phyloP scores from a whole-genome alignment of 1,139 yeast species.

The Kluyveromyces marxianus region DNA sequence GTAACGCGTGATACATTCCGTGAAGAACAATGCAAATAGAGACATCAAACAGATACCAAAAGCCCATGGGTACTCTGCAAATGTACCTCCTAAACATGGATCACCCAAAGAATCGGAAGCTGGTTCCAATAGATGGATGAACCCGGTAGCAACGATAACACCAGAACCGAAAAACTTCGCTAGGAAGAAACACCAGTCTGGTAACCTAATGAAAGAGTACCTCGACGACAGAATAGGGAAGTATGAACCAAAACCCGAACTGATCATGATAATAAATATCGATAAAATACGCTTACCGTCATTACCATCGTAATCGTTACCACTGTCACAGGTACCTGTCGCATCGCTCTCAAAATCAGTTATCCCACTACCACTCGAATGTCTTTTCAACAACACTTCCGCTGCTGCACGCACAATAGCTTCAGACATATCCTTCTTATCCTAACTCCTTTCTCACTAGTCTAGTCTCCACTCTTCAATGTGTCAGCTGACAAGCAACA shows the following conservation, averaged over 20 bases:
- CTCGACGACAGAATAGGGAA: slow-evolving; percentile 54
- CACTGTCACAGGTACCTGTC: slow-evolving; percentile 12
- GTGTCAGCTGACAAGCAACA: background rate
- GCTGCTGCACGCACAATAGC: slow-evolving; percentile 1
- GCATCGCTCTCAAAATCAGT: slow-evolving; percentile 12
- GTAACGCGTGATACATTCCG: slow-evolving; percentile 42
- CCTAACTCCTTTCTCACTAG: background rate
- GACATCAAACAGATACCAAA: slow-evolving; percentile 55
- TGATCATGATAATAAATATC: slow-evolving; percentile 50
- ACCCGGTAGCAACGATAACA: slow-evolving; percentile 83
- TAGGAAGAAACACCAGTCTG: slow-evolving; percentile 52
- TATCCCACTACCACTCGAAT: background rate
- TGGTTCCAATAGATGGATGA: slow-evolving; percentile 76
- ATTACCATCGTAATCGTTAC: slow-evolving; percentile 33
- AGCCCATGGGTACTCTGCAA: slow-evolving; percentile 56
- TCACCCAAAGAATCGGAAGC: slow-evolving; percentile 51
- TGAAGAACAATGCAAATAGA: slow-evolving; percentile 43
- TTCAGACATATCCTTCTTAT: background rate
- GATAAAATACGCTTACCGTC: slow-evolving; percentile 54
- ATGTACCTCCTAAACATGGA: slow-evolving; percentile 49
- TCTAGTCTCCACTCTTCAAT: background rate
- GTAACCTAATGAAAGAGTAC: slow-evolving; percentile 46
- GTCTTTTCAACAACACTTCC: slow-evolving; percentile 2
- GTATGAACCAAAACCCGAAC: slow-evolving; percentile 52
- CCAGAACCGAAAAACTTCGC: slow-evolving; percentile 90